Evolutionary conservation across 768 basidiomycete genomes (phyloP).

Genomic region (Multifurca ochricompacta): DNA sequence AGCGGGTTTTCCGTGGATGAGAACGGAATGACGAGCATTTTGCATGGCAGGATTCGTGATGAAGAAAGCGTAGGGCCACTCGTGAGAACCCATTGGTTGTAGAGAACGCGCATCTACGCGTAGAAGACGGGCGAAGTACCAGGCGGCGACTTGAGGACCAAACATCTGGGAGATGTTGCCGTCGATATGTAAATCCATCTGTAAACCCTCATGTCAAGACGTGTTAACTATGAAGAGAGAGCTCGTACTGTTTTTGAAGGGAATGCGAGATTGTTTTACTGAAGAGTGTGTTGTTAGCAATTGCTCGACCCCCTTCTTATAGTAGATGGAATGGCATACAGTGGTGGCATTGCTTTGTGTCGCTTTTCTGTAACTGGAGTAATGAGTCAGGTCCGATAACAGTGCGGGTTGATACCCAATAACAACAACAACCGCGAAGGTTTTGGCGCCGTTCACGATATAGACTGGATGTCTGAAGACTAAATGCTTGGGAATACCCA

Average conservation of each 20-base stretch:
- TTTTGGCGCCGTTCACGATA: neutral
- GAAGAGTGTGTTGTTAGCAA: neutral
- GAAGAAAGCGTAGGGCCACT: conserved; percentile 5
- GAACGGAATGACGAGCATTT: neutral
- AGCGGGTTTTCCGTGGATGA: neutral
- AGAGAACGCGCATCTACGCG: neutral
- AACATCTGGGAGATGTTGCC: conserved; percentile 6
- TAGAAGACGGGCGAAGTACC: neutral
- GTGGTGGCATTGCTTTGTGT: neutral
- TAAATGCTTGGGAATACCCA: neutral
- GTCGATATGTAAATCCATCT: conserved; percentile 3
- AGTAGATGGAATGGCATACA: neutral
- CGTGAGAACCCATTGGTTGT: neutral
- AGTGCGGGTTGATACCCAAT: neutral
- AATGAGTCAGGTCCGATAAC: neutral
- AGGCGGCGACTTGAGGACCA: neutral
- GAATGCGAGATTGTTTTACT: neutral
- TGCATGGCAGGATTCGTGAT: neutral
- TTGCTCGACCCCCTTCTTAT: neutral
- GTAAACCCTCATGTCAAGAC: neutral
- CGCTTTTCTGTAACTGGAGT: neutral
- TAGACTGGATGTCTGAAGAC: neutral
- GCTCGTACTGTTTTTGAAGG: neutral
- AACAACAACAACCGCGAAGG: neutral
- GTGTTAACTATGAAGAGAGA: neutral